Conservation (phyloP, 176 grass and related monocot species). For the Echinochloa phyllopogon region DNA sequence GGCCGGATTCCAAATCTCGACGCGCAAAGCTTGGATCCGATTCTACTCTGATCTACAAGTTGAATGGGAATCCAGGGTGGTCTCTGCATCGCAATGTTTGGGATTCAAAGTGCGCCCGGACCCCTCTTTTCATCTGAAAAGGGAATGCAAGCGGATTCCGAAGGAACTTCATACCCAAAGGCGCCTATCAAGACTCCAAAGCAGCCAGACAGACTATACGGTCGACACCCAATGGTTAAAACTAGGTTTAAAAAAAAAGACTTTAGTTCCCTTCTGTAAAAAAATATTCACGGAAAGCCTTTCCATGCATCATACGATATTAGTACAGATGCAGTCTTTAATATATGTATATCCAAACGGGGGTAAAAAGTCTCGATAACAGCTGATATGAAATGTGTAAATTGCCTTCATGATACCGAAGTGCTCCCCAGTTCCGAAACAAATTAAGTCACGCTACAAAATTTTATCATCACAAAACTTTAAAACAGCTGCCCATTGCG, state of each 20-base stretch:
- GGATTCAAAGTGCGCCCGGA: conserved; percentile 38
- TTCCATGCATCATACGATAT: neutral
- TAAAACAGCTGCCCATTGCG: conserved; percentile 6
- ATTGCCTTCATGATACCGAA: neutral
- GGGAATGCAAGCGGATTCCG: conserved; percentile 6
- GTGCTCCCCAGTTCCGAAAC: neutral
- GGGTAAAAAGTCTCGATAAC: neutral
- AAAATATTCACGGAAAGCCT: neutral
- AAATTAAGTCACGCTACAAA: conserved; percentile 16
- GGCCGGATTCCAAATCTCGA: conserved; percentile 51
- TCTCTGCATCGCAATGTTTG: conserved; percentile 21
- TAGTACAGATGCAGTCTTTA: neutral
- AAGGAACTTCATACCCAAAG: neutral
- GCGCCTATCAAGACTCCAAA: neutral
- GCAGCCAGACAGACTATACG: neutral
- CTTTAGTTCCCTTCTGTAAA: neutral
- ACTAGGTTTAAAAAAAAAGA: neutral
- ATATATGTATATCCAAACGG: neutral
- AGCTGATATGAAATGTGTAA: neutral
- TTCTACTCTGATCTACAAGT: conserved; percentile 25
- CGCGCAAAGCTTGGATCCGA: conserved; percentile 38
- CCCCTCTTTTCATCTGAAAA: conserved; percentile 37
- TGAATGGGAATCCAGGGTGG: conserved; percentile 41
- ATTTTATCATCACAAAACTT: neutral
- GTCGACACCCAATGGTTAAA: neutral